Evolutionary conservation across 2,329 filamentous ascomycete species (phyloP).

Genomic region (Rugonectria rugulosa): DNA sequence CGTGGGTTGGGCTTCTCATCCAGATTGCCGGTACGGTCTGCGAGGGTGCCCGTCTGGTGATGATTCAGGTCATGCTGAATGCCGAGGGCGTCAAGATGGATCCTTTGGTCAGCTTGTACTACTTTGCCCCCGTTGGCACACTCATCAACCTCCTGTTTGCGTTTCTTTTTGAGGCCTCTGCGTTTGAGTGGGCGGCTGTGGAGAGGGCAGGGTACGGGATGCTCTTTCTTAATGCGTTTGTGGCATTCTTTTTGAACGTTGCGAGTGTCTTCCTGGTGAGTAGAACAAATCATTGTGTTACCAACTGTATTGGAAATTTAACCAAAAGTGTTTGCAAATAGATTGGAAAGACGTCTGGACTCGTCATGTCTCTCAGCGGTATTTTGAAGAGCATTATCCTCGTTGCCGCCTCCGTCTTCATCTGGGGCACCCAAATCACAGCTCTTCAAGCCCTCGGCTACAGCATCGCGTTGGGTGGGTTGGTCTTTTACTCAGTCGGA

Average conservation of each 20-base stretch:
- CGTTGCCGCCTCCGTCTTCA: conserved; percentile 76
- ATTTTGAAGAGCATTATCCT: conserved; percentile 90
- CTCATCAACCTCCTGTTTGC: conserved; percentile 15
- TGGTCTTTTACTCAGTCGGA: conserved; percentile 58
- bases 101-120: conserved; percentile 26
- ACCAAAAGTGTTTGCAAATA: conserved; percentile 42
- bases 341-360: conserved; percentile 88
- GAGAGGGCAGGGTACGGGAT: conserved; percentile 6
- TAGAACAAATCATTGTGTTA: neutral
- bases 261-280: conserved; percentile 10
- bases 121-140: conserved; percentile 20
- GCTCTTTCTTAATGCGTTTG: conserved; percentile 6
- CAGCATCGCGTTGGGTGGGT: conserved; percentile 66
- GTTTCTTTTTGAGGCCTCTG: neutral
- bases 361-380: conserved; percentile 85
- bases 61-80: conserved; percentile 28
- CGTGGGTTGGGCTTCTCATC: conserved; percentile 5
- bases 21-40: conserved; percentile 21
- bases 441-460: conserved; percentile 80
- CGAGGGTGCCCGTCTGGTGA: conserved; percentile 23
- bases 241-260: conserved; percentile 15
- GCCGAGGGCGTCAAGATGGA: conserved; percentile 27
- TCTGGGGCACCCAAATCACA: conserved; percentile 78
- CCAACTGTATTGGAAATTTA: neutral
- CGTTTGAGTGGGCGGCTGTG: conserved; percentile 1